phyloP scores from a whole-genome alignment of 2,329 filamentous ascomycete species.

The Leptodontidium sp. region DNA sequence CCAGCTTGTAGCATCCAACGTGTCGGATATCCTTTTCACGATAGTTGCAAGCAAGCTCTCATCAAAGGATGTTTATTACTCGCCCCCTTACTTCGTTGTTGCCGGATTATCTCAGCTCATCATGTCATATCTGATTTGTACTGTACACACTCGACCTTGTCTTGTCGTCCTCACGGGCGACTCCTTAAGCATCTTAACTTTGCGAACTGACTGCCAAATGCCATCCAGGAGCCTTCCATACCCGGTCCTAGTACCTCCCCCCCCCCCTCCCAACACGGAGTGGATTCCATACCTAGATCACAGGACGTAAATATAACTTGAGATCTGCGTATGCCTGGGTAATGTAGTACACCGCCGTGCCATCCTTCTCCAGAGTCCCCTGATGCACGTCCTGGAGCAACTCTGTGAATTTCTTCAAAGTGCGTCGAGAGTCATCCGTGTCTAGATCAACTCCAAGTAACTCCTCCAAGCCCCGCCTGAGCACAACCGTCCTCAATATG shows the following conservation, averaged over 20 bases:
- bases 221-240: neutral
- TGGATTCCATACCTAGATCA: constrained; percentile 50
- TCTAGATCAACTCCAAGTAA: constrained; percentile 46
- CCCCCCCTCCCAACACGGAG: too few species aligned
- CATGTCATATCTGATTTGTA: too few species aligned
- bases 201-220: neutral
- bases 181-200: too few species aligned
- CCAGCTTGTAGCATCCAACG: too few species aligned
- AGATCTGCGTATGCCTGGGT: constrained; percentile 62
- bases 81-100: neutral
- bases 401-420: constrained; percentile 52
- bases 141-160: neutral
- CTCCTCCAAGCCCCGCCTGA: constrained; percentile 54
- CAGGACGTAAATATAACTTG: constrained; percentile 60
- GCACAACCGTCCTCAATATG: constrained; percentile 63
- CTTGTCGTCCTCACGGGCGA: neutral
- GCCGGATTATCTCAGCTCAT: neutral
- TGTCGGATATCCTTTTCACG: too few species aligned
- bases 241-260: neutral
- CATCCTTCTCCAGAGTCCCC: constrained; percentile 48
- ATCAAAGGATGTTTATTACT: neutral
- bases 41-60: neutral
- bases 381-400: constrained; percentile 60
- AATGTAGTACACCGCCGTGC: constrained; percentile 50
- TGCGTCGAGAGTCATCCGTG: constrained; percentile 23